Evolutionary conservation across 192 early-diverging fungal genomes (phyloP), one percentile per base, ranked within the genome.

Genomic region (Umbelopsis sp.): DNA sequence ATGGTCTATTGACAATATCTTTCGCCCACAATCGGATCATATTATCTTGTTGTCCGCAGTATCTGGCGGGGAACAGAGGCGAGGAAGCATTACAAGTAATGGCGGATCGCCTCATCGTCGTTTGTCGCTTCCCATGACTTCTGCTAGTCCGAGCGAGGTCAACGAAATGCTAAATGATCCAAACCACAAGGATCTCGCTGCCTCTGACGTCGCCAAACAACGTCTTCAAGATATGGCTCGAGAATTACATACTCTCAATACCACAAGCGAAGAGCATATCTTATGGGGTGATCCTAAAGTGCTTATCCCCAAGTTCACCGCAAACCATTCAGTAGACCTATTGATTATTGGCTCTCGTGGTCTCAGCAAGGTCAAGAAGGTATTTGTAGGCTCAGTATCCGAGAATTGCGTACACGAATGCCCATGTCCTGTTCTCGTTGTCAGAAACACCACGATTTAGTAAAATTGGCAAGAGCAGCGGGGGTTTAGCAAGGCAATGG

Each of bases 261-360:
- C 74, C 20, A 73, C 77, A 4, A 74, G 69, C 49, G 73, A 79
- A 41, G 66, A 79, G 22, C 73, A 74, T 25, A 72, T 79, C 22
- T 49, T 79, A 8, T 79, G 73, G 72, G 77, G 77, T 33, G 77
- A 79, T 47, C 73, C 77, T 22, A 71, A 66, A 45, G 22, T 37
- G 0, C 25, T 69, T 9, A 50, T 79, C n/a, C 77, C 77, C 22
- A 64, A 69, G 15, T 79, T 70, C 45, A 79, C 77, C 8, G 53
- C 72, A 44, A 33, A 67, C 16, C 50, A 71, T 18, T 67, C 68
- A 9, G 77, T 79, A 3, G 70, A 79, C 58, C 64, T 79, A 41
- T 49, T 79, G 9, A 79, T 79, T 21, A 69, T 79, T 8, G 77
- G 77, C n/a, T 79, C 77, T 11, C 64, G 77, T 44, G 77, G 77